Evolutionary conservation across 139 green algal genomes (phyloP).

Genomic region (Asterochloris sp.): DNA sequence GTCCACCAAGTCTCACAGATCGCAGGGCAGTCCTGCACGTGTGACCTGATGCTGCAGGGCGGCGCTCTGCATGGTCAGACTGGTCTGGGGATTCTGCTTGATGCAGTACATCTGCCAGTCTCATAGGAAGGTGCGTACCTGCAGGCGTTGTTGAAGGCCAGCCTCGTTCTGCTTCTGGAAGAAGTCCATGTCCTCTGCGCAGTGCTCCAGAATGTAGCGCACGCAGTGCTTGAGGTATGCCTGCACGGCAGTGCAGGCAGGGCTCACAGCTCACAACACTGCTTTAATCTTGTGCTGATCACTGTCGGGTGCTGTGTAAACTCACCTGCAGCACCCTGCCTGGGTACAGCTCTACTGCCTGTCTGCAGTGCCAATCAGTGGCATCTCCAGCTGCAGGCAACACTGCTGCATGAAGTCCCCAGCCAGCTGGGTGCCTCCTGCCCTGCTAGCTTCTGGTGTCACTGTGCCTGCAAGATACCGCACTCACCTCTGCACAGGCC

Average conservation of each 20-base stretch:
- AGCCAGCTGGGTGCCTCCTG: too few species aligned
- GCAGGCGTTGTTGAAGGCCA: slow-evolving; percentile 71
- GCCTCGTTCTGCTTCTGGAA: slow-evolving; percentile 83
- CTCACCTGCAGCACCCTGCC: neutral
- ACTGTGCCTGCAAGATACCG: too few species aligned
- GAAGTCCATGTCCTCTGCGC: slow-evolving; percentile 77
- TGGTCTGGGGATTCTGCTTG: too few species aligned
- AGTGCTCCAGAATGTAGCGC: slow-evolving; percentile 69
- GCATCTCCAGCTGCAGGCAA: too few species aligned
- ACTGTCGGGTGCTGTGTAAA: neutral
- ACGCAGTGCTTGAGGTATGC: slow-evolving; percentile 75
- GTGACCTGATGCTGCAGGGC: too few species aligned
- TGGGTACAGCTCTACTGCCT: neutral
- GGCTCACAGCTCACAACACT: neutral
- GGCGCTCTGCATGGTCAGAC: too few species aligned
- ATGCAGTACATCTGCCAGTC: too few species aligned
- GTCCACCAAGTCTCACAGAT: too few species aligned
- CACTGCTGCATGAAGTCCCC: neutral
- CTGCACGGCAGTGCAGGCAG: neutral
- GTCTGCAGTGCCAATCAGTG: neutral
- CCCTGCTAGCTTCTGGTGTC: too few species aligned
- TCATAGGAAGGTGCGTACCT: too few species aligned
- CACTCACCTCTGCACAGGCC: slow-evolving; percentile 67
- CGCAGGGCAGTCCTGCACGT: too few species aligned
- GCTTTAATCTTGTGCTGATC: neutral